Conservation (phyloP, 352 stramenopile genomes). For the Globisporangium carolinianum region DNA sequence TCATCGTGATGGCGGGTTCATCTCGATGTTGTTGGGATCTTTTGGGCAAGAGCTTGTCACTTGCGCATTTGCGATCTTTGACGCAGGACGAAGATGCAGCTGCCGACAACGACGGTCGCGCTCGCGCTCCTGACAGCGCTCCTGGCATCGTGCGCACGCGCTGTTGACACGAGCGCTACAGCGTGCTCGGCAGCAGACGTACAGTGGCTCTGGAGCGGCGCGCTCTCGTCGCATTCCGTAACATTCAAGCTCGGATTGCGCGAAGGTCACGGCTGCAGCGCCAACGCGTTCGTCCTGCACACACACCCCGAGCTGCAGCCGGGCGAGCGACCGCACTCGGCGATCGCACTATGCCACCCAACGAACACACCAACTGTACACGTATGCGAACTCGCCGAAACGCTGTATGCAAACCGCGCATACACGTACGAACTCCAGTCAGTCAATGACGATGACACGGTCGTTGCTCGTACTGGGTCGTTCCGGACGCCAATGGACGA, state of each 20-base stretch:
- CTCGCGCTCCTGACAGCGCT: too few relatives aligned
- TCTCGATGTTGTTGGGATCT: too few relatives aligned
- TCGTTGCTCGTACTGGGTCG: constrained; percentile 26
- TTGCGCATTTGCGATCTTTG: too few relatives aligned
- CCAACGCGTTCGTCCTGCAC: constrained; percentile 50
- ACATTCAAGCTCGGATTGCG: constrained; percentile 68
- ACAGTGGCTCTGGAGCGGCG: constrained; percentile 69
- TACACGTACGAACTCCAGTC: constrained; percentile 64
- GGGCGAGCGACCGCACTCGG: constrained; percentile 42
- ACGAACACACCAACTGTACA: constrained; percentile 32
- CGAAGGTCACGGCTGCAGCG: constrained; percentile 36
- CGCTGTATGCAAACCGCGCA: constrained; percentile 36
- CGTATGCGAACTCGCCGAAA: constrained; percentile 34
- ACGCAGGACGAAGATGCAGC: too few relatives aligned
- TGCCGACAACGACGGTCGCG: too few relatives aligned
- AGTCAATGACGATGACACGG: constrained; percentile 13
- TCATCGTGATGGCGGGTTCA: too few relatives aligned
- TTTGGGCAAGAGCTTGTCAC: too few relatives aligned
- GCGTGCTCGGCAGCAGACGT: constrained; percentile 38
- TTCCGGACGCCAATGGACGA: constrained; percentile 45
- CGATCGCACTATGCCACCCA: constrained; percentile 29
- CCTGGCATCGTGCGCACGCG: too few relatives aligned
- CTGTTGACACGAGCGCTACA: too few relatives aligned
- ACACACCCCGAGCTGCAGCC: constrained; percentile 35
- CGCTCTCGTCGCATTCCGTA: constrained; percentile 54